Conservation (phyloP, 2,329 filamentous ascomycete species). For the Zasmidium cellare region DNA sequence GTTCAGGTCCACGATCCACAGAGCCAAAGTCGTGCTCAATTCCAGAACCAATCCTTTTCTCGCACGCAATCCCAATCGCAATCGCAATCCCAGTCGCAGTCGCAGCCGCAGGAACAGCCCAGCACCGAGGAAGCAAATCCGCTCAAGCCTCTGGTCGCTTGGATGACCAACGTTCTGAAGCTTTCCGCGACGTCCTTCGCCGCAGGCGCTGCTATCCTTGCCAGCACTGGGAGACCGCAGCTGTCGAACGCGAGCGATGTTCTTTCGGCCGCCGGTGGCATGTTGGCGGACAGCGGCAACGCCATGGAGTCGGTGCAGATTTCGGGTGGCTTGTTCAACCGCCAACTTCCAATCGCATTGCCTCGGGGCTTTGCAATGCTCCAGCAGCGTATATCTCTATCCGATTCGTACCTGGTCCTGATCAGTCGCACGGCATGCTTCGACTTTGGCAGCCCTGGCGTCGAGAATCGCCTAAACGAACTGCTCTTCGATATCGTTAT, state of each 20-base stretch:
- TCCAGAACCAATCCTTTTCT: background rate
- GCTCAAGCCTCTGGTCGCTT: conserved; percentile 21
- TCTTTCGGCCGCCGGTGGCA: conserved; percentile 10
- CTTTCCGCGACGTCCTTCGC: conserved; percentile 20
- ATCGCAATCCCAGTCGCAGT: background rate
- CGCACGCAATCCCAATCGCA: background rate
- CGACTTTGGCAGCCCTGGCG: conserved; percentile 33
- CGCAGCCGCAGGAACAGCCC: background rate
- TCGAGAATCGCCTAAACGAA: conserved; percentile 31
- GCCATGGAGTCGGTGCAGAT: conserved; percentile 19
- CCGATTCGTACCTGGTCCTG: conserved; percentile 28
- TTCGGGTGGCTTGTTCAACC: conserved; percentile 16
- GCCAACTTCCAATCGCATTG: conserved; percentile 30
- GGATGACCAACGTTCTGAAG: conserved; percentile 25
- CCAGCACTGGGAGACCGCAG: conserved; percentile 12
- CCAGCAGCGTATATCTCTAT: conserved; percentile 28
- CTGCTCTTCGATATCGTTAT: conserved; percentile 34
- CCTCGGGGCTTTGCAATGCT: conserved; percentile 34
- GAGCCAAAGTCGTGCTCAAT: background rate
- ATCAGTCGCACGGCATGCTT: conserved; percentile 36
- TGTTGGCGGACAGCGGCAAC: conserved; percentile 20
- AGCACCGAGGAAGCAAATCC: background rate
- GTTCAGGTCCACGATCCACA: conserved; percentile 5
- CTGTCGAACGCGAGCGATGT: conserved; percentile 16
- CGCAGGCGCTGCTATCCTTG: conserved; percentile 16